Percentiles rank a stretch among this genome's conserved stretches.
Conservation (phyloP, 2,329 filamentous ascomycete species). For the Fusarium continuum region DNA sequence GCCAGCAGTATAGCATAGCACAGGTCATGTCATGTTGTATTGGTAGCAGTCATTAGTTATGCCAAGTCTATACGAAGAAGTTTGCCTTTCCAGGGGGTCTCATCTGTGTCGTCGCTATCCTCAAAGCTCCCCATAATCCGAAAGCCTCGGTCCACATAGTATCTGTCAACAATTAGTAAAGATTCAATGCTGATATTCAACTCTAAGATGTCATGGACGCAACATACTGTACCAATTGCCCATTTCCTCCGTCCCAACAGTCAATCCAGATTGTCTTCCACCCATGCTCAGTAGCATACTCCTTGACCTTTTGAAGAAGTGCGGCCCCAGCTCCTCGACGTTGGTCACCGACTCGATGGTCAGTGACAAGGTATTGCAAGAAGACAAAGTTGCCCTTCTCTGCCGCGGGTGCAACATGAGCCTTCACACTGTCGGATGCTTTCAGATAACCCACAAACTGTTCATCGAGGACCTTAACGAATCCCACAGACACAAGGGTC, state of each 20-base stretch:
- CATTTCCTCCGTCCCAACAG: slow-evolving; percentile 41
- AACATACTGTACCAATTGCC: slow-evolving; percentile 36
- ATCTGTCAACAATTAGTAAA: slow-evolving; percentile 30
- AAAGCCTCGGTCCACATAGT: slow-evolving; percentile 33
- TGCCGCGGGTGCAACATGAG: slow-evolving; percentile 14
- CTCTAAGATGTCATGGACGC: neutral
- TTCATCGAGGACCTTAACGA: slow-evolving; percentile 14
- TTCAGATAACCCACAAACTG: slow-evolving; percentile 22
- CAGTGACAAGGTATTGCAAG: slow-evolving; percentile 25
- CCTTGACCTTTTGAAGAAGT: slow-evolving; percentile 26
- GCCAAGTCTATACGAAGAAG: slow-evolving; percentile 28
- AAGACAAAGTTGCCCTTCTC: slow-evolving; percentile 28
- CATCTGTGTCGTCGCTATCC: neutral
- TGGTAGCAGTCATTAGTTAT: slow-evolving; percentile 5
- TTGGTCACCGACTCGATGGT: slow-evolving; percentile 16
- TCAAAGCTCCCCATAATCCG: slow-evolving; percentile 20
- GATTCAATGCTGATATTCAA: neutral
- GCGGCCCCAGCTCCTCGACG: slow-evolving; percentile 29
- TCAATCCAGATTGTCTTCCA: slow-evolving; percentile 41
- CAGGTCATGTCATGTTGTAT: neutral
- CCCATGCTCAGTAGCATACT: slow-evolving; percentile 24
- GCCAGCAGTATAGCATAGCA: neutral
- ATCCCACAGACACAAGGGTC: slow-evolving; percentile 21
- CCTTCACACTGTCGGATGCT: slow-evolving; percentile 12
- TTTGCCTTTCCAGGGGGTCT: slow-evolving; percentile 23